phyloP scores from a whole-genome alignment of 1,284 basidiomycete genomes.

The Fomitopsis pinicola region DNA sequence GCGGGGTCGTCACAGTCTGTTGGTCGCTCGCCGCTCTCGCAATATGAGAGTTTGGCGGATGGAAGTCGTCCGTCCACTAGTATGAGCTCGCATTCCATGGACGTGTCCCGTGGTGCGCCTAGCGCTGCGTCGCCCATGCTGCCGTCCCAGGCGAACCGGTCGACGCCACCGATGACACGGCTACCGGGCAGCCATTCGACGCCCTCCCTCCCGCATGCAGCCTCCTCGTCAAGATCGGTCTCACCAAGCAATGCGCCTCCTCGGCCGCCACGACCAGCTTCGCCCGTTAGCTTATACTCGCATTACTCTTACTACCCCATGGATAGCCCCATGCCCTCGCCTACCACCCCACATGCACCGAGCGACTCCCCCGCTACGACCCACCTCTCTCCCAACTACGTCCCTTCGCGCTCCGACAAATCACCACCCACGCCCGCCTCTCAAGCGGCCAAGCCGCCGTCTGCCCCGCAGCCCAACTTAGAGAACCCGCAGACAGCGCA shows the following conservation, averaged over 20 bases:
- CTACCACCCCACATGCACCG: constrained; percentile 6
- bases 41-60: not conserved
- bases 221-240: constrained; percentile 1
- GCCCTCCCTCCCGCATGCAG: not conserved
- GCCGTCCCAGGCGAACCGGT: not conserved
- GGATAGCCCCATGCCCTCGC: constrained; percentile 32
- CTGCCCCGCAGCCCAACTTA: constrained; percentile 12
- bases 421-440: constrained; percentile 9
- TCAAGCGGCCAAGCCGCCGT: constrained; percentile 13
- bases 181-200: not conserved
- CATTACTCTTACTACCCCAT: constrained; percentile 62
- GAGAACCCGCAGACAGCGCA: constrained; percentile 37
- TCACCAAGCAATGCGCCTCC: constrained; percentile 2
- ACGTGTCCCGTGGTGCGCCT: not conserved
- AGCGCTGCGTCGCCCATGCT: not conserved
- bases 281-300: constrained; percentile 53
- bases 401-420: constrained; percentile 1
- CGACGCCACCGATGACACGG: not conserved
- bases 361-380: not conserved
- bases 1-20: constrained; percentile 7
- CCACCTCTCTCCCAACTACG: constrained; percentile 9
- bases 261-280: constrained; percentile 9
- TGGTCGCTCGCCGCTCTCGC: constrained; percentile 5
- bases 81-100: constrained; percentile 1
- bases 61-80: constrained; percentile 1